phyloP scores from a whole-genome alignment of 331 rosid genomes.

The Acacia pycnantha region DNA sequence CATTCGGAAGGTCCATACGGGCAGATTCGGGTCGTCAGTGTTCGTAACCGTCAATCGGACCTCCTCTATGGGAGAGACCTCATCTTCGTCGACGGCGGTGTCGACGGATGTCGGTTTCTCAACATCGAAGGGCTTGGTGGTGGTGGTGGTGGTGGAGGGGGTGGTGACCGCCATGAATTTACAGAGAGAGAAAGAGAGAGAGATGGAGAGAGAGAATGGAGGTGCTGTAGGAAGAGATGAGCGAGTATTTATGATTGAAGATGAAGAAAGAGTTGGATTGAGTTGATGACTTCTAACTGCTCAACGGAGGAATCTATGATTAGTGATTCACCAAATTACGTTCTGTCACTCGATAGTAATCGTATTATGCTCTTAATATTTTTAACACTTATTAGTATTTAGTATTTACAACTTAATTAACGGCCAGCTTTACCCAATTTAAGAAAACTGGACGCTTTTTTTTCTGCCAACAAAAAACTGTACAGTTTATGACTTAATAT shows the following conservation, averaged over 20 bases:
- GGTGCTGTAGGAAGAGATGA: background rate
- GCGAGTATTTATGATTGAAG: background rate
- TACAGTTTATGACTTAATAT: too few species aligned
- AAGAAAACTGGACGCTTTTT: too few species aligned
- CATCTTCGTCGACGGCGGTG: slow-evolving; percentile 32
- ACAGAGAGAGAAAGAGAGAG: background rate
- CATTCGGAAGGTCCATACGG: slow-evolving; percentile 82
- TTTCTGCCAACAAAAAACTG: too few species aligned
- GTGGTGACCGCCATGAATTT: background rate
- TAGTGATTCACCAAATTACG: background rate
- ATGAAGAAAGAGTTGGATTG: background rate
- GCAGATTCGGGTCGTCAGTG: slow-evolving; percentile 61
- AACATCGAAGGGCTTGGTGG: background rate
- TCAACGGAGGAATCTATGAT: background rate
- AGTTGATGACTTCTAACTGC: too few species aligned
- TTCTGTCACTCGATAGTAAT: background rate
- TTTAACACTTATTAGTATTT: background rate
- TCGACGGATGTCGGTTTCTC: background rate
- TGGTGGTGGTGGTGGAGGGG: background rate
- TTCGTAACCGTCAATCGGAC: slow-evolving; percentile 65
- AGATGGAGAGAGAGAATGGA: background rate
- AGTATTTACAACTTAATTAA: too few species aligned
- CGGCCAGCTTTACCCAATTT: too few species aligned
- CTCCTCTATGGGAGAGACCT: slow-evolving; percentile 59
- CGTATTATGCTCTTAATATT: background rate